These are phyloP conservation scores for Cyberlindnera misumaiensis DNA, from an alignment of 805 yeast genomes.

Conservation along the genomic window DNA sequence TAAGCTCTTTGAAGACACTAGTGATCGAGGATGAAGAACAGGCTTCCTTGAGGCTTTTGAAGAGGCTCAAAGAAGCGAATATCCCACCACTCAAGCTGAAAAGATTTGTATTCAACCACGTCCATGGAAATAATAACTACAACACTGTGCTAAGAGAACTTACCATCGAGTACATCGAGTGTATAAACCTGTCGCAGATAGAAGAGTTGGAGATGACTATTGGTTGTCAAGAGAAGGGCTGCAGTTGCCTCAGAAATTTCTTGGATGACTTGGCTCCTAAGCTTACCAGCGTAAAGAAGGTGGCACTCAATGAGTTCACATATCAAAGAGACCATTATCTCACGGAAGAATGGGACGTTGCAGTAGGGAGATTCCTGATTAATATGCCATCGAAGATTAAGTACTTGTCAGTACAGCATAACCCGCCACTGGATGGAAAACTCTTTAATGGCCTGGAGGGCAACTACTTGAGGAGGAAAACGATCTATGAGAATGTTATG, in stretches of 20 bases:
- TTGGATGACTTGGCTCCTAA: constrained; percentile 30
- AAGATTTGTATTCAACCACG: constrained; percentile 34
- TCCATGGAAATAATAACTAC: constrained; percentile 40
- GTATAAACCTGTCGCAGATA: constrained; percentile 26
- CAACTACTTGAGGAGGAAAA: constrained; percentile 54
- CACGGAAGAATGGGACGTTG: constrained; percentile 49
- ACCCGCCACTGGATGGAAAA: constrained; percentile 50
- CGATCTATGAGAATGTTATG: constrained; percentile 40
- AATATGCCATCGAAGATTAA: constrained; percentile 28
- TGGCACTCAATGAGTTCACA: constrained; percentile 29
- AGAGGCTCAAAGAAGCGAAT: constrained; percentile 19
- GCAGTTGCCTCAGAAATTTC: constrained; percentile 41
- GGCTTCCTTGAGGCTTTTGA: constrained; percentile 31
- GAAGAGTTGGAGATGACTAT: constrained; percentile 42
- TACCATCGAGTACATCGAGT: constrained; percentile 24
- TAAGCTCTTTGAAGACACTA: constrained; percentile 18
- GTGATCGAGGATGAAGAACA: constrained; percentile 28
- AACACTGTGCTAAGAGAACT: constrained; percentile 29
- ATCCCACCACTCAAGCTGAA: constrained; percentile 25
- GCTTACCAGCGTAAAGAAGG: constrained; percentile 17
- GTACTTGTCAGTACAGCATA: constrained; percentile 47
- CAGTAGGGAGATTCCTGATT: constrained; percentile 35
- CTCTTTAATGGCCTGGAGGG: constrained; percentile 68
- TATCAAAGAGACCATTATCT: constrained; percentile 38
- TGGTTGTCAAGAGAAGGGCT: constrained; percentile 44